Evolutionary conservation across 2,329 filamentous ascomycete genomes (phyloP), one percentile per base, ranked within the genome.

Genomic region (Lecanoromycetidae sp.): DNA sequence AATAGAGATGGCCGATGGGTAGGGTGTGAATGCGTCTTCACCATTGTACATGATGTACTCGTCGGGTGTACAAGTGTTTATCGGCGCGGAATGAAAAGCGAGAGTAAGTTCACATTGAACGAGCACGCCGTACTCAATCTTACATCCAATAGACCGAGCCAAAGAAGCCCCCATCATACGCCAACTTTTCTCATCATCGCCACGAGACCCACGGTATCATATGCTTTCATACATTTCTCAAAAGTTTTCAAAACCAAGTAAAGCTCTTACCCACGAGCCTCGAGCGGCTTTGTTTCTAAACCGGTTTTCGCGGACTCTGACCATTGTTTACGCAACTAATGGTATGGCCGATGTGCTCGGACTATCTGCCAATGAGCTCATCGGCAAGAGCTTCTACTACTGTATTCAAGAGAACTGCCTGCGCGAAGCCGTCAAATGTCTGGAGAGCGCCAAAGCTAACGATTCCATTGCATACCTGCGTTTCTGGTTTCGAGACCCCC

Each of bases 401-500:
- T 90, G 84, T 59, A 91, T 94, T 42, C 77, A 84, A 48, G 78
- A 84, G 55, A 82, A 79, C 51, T 91, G 84, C 55, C 69, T 91
- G 23, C 69, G 75, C 7, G 84, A 91, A 56, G 85, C 85, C 3
- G 77, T 90, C 27, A 76, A 78, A 52, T 88, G 83, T 57, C 65
- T 94, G 26, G 87, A 93, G 63, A 83, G 82, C 54, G 86, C 87
- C 19, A 94, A 94, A 61, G 82, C 82, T 23, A 93, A 94, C 57
- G 85, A 94, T 61, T 93, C 87, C 2, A 91, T 93, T 57, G 86
- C 87, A 2, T 93, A 94, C 57, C 70, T 94, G 50, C 82, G 87
- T 15, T 94, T 93, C 61, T 85, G 80, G 75, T 90, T 84, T 58
- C 75, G 84, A 44, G 82, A 91, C 59, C 85, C 85, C 15, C 72